A percentile compares a stretch with the other conserved stretches of the same genome.
Evolutionary conservation across 2,329 filamentous ascomycete genomes (phyloP).

Genomic region (Fusarium pseudonygamai): DNA sequence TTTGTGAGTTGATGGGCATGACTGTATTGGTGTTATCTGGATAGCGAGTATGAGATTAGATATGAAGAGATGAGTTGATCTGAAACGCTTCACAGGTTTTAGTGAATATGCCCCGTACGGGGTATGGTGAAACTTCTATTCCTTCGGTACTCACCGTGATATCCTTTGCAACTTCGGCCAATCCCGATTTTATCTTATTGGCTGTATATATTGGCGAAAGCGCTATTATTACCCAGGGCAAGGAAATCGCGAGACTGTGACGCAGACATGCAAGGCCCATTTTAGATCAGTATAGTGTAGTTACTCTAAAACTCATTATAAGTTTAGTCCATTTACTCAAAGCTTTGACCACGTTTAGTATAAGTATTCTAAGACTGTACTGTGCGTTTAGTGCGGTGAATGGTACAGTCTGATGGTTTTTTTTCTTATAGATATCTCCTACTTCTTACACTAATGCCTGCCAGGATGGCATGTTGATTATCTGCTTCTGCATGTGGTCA

Average conservation of each 20-base stretch:
- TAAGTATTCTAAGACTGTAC: neutral
- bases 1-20: neutral
- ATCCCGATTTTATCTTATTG: neutral
- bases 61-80: neutral
- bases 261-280: no score
- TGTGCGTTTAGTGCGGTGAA: neutral
- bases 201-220: neutral
- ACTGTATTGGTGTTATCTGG: neutral
- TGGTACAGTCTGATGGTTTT: no score
- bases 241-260: no score
- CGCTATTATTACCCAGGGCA: accelerated
- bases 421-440: no score
- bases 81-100: neutral
- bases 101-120: neutral
- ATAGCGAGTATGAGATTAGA: neutral
- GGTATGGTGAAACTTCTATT: neutral
- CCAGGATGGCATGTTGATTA: no score
- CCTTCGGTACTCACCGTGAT: neutral
- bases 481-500: no score
- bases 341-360: neutral
- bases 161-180: neutral
- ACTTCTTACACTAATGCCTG: no score
- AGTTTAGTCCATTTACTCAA: neutral
- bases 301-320: neutral
- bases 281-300: neutral